Percentiles rank a stretch among this genome's conserved stretches.
phyloP scores from a whole-genome alignment of 345 rosid species.

The Melaleuca alternifolia region DNA sequence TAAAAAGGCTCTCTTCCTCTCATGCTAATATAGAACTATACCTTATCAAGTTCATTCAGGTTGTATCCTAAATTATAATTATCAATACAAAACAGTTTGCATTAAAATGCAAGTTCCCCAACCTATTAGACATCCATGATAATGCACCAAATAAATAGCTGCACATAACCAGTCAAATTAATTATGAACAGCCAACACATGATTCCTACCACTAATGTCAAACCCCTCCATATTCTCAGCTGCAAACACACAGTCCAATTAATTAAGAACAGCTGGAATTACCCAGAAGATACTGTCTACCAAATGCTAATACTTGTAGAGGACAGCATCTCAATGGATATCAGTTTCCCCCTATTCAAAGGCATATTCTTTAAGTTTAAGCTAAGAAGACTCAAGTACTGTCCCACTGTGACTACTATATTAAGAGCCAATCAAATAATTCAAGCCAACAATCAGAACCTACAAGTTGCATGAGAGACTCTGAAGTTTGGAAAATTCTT shows the following conservation, averaged over 20 bases:
- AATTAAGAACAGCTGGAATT: background rate
- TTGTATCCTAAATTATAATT: background rate
- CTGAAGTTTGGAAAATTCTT: constrained; percentile 73
- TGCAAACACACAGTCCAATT: background rate
- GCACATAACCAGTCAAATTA: background rate
- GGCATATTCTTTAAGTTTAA: background rate
- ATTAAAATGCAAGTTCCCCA: background rate
- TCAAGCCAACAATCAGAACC: constrained; percentile 17
- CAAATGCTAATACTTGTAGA: background rate
- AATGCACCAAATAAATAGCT: background rate
- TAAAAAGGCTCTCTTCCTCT: background rate
- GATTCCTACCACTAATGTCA: background rate
- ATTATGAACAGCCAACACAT: background rate
- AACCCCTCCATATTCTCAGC: background rate
- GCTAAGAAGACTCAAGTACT: background rate
- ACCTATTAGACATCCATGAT: background rate
- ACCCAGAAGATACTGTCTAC: background rate
- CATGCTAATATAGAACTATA: background rate
- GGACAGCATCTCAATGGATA: background rate
- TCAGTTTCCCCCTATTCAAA: background rate
- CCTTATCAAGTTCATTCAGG: background rate
- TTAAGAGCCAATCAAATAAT: background rate
- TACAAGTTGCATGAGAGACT: constrained; percentile 78
- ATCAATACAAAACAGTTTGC: background rate
- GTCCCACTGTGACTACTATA: background rate